Percentiles rank a stretch among this genome's conserved stretches.
Evolutionary conservation across 768 basidiomycete genomes (phyloP).

Genomic region (Gymnopilus junonius): DNA sequence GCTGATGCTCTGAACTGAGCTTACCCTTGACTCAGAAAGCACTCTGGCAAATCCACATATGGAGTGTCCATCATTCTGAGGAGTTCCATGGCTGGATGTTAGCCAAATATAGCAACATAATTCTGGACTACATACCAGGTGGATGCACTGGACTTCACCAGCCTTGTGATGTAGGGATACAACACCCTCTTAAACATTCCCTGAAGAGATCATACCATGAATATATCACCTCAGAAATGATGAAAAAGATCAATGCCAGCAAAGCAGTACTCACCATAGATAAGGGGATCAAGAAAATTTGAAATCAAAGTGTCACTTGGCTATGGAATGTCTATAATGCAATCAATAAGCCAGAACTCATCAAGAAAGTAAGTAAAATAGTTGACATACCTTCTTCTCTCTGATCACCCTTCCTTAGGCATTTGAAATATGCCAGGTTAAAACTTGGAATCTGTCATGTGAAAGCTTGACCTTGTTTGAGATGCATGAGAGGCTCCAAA

Average conservation of each 20-base stretch:
- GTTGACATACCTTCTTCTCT: background rate
- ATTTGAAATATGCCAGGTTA: background rate
- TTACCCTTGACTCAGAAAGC: slow-evolving; percentile 24
- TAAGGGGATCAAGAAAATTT: slow-evolving; percentile 21
- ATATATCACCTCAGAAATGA: slow-evolving; percentile 31
- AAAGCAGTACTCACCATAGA: slow-evolving; percentile 22
- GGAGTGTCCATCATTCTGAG: slow-evolving; percentile 39
- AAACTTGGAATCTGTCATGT: background rate
- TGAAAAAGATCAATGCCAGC: slow-evolving; percentile 2
- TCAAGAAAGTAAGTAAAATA: slow-evolving; percentile 33
- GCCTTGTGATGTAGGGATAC: slow-evolving; percentile 38
- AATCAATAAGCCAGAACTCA: slow-evolving; percentile 28
- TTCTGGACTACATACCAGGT: slow-evolving; percentile 35
- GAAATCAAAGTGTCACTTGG: slow-evolving; percentile 31
- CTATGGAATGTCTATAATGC: slow-evolving; percentile 28
- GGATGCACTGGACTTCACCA: slow-evolving; percentile 34
- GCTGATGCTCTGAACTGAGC: slow-evolving; percentile 16
- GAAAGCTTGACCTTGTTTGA: too few relatives aligned
- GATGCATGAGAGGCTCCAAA: too few relatives aligned
- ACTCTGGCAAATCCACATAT: slow-evolving; percentile 37
- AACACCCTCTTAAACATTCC: slow-evolving; percentile 29
- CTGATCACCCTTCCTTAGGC: background rate
- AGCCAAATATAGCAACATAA: slow-evolving; percentile 31
- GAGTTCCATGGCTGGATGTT: slow-evolving; percentile 40
- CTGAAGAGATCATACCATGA: slow-evolving; percentile 23